Evolutionary conservation across 371 early-diverging fungal genomes (phyloP), one percentile per base, ranked within the genome.

Genomic region (Mortierella sp.): DNA sequence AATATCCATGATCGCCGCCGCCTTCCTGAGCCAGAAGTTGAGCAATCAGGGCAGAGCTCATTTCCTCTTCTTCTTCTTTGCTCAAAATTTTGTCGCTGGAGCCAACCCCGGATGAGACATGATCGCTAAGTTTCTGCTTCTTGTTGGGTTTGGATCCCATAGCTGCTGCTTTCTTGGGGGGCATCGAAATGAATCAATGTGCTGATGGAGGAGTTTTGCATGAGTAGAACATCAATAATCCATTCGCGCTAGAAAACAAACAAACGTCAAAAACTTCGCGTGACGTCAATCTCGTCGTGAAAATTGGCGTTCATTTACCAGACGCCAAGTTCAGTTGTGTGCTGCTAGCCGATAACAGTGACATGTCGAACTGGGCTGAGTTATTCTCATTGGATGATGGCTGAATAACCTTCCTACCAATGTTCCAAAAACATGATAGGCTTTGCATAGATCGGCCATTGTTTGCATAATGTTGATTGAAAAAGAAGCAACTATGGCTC

Each of bases 11-110:
- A 61, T 84, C 87, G 22, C 68, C 78, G 62, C 74, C 77, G 1
- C 84, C 85, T 55, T 94, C 93, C 75, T 93, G 91, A 10, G 94
- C 93, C 35, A 94, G 77, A 68, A 94, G 83, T 69, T 93, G 87
- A 59, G 95, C 95, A 83, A 94, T 94, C 32, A 92, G 79, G 10
- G 93, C 95, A 30, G 92, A 91, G 75, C 93, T 93, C 90, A 94
- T 89, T 73, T 90, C 93, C 64, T 94, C 95, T 73, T 94, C 95
- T 76, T 94, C 90, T 60, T 91, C 91, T n/a, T 88, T 87, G 12
- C 86, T 81, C 80, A 88, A 58, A 65, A 84, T 22, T 28, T 62
- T 72, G 43, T 68, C 65, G 3, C 30, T 22, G n/a, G 35, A 5
- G 24, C 32, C 59, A 57, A 49, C 51, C 22, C 59, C 62, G 18